Conservation (phyloP, 495 filamentous ascomycete genomes). For the Daldinia childiae region DNA sequence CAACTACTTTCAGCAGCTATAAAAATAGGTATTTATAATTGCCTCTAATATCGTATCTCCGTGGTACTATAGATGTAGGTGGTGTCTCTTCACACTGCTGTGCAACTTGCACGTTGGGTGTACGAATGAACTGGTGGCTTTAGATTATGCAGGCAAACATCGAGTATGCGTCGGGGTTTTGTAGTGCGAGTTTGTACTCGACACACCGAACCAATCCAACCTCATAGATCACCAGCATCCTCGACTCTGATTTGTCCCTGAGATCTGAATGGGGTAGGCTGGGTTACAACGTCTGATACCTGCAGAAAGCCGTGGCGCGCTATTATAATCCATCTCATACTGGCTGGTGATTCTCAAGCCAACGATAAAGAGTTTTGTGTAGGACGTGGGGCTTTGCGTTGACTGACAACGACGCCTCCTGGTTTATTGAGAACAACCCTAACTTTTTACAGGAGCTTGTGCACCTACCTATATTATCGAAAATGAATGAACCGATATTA, state of each 20-base stretch:
- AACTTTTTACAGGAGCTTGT: not conserved
- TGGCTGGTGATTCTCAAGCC: conserved; percentile 16
- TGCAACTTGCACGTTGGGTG: conserved; percentile 35
- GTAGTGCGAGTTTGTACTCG: conserved; percentile 34
- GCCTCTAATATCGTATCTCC: not conserved
- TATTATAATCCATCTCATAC: conserved; percentile 29
- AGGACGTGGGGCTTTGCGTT: conserved; percentile 32
- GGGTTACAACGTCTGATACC: conserved; percentile 34
- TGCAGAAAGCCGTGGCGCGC: conserved; percentile 40
- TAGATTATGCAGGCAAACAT: conserved; percentile 43
- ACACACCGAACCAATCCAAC: conserved; percentile 26
- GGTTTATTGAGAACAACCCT: conserved; percentile 21
- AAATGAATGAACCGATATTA: conserved; percentile 5
- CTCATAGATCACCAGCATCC: conserved; percentile 14
- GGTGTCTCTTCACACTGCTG: not conserved
- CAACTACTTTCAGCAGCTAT: not conserved
- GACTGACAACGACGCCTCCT: conserved; percentile 32
- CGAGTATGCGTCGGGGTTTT: conserved; percentile 37
- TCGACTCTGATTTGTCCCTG: conserved; percentile 30
- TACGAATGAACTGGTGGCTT: conserved; percentile 33
- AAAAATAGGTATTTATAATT: not conserved
- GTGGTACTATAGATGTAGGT: not conserved
- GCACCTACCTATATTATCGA: not conserved
- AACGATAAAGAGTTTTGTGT: conserved; percentile 27
- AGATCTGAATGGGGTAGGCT: conserved; percentile 17